Evolutionary conservation across 139 green algal species (phyloP).

Genomic region (Tetradesmus obliquus): DNA sequence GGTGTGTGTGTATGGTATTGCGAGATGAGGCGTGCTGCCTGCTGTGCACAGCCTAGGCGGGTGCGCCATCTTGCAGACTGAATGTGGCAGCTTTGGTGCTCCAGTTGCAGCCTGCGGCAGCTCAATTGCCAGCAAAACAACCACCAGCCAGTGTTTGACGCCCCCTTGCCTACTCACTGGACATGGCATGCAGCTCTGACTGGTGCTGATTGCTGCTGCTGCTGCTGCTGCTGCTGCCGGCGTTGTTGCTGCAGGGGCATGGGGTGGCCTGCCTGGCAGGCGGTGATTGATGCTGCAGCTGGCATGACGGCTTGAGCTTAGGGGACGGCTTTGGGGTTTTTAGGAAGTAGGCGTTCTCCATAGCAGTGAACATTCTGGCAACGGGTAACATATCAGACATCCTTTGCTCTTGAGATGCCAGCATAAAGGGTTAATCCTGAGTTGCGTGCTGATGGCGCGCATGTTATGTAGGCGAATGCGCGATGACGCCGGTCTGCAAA

Average conservation of each 20-base stretch:
- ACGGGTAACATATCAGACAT: background rate
- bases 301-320: background rate
- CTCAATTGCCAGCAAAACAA: background rate
- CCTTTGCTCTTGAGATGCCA: too few relatives aligned
- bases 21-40: too few relatives aligned
- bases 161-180: background rate
- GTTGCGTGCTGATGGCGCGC: too few relatives aligned
- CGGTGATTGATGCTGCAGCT: background rate
- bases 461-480: too few relatives aligned
- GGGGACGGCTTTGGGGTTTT: background rate
- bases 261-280: constrained; percentile 19
- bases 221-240: background rate
- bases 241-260: background rate
- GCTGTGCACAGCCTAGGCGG: too few relatives aligned
- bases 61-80: too few relatives aligned
- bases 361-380: background rate
- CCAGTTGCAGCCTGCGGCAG: background rate
- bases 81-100: too few relatives aligned
- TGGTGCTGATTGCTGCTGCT: background rate
- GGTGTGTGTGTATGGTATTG: too few relatives aligned
- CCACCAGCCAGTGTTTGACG: background rate
- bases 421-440: too few relatives aligned
- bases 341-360: background rate
- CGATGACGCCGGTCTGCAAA: too few relatives aligned
- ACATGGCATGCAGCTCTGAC: background rate